Base-by-base conservation (phyloP, 257 asterid species). In the Buddleja alternifolia region DNA sequence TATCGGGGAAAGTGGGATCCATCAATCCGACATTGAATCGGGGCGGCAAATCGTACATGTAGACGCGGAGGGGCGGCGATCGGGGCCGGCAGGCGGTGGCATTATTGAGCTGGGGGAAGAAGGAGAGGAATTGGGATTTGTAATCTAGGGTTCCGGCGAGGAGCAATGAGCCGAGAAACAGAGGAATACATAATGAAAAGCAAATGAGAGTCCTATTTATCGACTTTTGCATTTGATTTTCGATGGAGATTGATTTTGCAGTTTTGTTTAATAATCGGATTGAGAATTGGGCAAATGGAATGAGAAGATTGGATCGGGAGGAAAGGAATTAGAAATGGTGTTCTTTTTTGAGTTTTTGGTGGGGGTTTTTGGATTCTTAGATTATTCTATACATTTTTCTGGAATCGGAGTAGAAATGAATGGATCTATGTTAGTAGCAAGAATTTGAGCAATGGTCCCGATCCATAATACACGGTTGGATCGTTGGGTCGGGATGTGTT, bases 11-110 rank as follows among this genome's bases (percentile, higher is more conserved):
- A 15, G 71, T 47, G n/a, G 83, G 62, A 40, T 79, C 75, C 84
- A 84, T 73, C 80, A 84, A 45, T 4, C 76, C 77, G 45, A 77
- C 81, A 54, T 84, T 84, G 75, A 84, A 84, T 10, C 87, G 80
- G 25, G 85, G 75, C 54, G 85, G 87, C 78, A 84, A 42, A 74
- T 81, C 86, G 75, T 84, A 84, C 86, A 84, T 81, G 67, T 76
- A 81, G 50, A 84, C 83, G 51, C 83, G 82, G 68, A 84, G 84
- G 3, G 80, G 81, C 5, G 73, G 68, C n/a, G 83, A 57, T 63
- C 71, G 66, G 16, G 44, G 36, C 67, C 29, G 29, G 75, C 86
- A 80, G 51, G 68, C 46, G 6, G 78, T 10, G 19, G 66, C 76
- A 58, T 63, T 68, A 50, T 29, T 78, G 75, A 76, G 81, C 71